Percentiles rank a stretch among this genome's conserved stretches.
Conservation (phyloP, 2,329 filamentous ascomycete genomes). For the Chaetoscypha palmicola region DNA sequence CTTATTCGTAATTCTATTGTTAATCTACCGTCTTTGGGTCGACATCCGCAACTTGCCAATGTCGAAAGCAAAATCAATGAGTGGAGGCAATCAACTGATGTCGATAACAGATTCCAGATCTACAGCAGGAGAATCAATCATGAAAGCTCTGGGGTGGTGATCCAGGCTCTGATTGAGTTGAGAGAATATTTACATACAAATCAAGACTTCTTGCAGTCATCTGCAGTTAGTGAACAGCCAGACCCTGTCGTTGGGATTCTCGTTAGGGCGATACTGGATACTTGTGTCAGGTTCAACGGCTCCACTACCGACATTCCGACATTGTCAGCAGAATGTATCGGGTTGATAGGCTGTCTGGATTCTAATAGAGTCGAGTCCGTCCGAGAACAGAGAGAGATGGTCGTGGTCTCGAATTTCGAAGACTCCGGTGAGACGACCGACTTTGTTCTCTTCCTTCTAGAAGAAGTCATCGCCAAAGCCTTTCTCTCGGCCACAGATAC, state of each 20-base stretch:
- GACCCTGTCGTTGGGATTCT: conserved; percentile 65
- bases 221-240: conserved; percentile 76
- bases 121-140: conserved; percentile 70
- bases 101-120: conserved; percentile 59
- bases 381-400: conserved; percentile 71
- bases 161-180: conserved; percentile 74
- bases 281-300: conserved; percentile 71
- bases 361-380: conserved; percentile 79
- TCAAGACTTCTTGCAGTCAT: conserved; percentile 72
- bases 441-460: conserved; percentile 78
- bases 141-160: conserved; percentile 80
- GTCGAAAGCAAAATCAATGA: conserved; percentile 59
- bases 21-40: conserved; percentile 69
- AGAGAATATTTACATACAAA: conserved; percentile 63
- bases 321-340: conserved; percentile 75
- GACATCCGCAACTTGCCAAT: conserved; percentile 61
- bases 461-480: conserved; percentile 81
- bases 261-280: conserved; percentile 75
- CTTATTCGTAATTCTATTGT: conserved; percentile 61
- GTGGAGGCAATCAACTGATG: conserved; percentile 59
- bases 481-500: conserved; percentile 89
- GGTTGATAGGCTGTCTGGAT: conserved; percentile 85
- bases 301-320: conserved; percentile 59
- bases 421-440: conserved; percentile 70
- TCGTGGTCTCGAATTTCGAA: conserved; percentile 83